Conservation (phyloP, 768 basidiomycete genomes). For the Pisolithus albus region DNA sequence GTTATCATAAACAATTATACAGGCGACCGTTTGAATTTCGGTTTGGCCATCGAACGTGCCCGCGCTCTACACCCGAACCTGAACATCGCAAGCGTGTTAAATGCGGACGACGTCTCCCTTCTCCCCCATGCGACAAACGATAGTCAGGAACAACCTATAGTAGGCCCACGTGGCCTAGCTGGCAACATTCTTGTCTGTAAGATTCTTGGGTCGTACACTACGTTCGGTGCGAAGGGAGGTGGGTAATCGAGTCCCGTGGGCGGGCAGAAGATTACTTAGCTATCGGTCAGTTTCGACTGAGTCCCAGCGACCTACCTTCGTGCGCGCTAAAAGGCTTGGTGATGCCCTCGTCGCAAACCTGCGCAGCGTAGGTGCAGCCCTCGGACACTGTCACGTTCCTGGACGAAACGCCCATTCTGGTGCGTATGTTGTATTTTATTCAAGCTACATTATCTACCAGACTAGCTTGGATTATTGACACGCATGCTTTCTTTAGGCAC, state of each 20-base stretch:
- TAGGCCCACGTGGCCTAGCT: constrained; percentile 44
- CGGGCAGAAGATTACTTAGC: no score
- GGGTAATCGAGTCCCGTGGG: background rate
- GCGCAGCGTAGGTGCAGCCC: constrained; percentile 32
- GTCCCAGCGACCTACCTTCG: constrained; percentile 7
- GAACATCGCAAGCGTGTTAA: constrained; percentile 40
- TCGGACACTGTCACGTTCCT: constrained; percentile 57
- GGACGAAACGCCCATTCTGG: constrained; percentile 25
- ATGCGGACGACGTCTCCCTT: constrained; percentile 52
- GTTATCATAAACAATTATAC: constrained; percentile 46
- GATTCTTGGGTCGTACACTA: constrained; percentile 43
- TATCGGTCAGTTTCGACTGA: background rate
- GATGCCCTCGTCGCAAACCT: constrained; percentile 26
- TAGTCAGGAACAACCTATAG: constrained; percentile 20
- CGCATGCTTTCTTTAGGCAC: background rate
- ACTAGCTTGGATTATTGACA: background rate
- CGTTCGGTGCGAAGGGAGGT: constrained; percentile 31
- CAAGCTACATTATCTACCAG: background rate
- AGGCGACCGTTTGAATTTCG: constrained; percentile 54
- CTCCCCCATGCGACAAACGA: constrained; percentile 13
- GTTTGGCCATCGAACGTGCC: constrained; percentile 49
- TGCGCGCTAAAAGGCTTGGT: constrained; percentile 23
- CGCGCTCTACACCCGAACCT: constrained; percentile 27
- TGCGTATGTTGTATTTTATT: background rate
- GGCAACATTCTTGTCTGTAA: constrained; percentile 50